Conservation (phyloP, 2,329 filamentous ascomycete species). For the Aspergillus tanneri region DNA sequence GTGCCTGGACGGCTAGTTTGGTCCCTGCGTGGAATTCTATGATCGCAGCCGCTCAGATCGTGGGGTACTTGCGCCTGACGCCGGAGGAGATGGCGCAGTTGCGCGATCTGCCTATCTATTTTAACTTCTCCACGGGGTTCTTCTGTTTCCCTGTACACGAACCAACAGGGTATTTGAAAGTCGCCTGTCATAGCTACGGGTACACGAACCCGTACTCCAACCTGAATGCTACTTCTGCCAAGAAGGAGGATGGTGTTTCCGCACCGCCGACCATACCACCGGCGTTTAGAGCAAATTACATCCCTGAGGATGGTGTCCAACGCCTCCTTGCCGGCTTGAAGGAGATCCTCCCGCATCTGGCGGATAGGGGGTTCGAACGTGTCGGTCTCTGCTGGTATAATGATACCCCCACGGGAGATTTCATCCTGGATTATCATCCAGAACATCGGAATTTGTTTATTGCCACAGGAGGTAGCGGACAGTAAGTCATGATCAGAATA, state of each 20-base stretch:
- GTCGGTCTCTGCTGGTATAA: constrained; percentile 70
- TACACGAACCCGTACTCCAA: constrained; percentile 47
- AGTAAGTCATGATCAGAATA: constrained; percentile 25
- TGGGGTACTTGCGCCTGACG: constrained; percentile 72
- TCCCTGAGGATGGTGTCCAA: constrained; percentile 53
- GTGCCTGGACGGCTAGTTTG: constrained; percentile 76
- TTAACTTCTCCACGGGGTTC: constrained; percentile 45
- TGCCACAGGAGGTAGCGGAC: constrained; percentile 31
- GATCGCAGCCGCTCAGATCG: constrained; percentile 72
- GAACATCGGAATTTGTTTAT: constrained; percentile 43
- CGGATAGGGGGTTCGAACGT: constrained; percentile 56
- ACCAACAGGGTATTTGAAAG: constrained; percentile 51
- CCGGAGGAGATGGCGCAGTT: constrained; percentile 64
- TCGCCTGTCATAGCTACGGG: constrained; percentile 66
- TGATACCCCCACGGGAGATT: constrained; percentile 67
- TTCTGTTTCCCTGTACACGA: constrained; percentile 50
- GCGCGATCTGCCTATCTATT: constrained; percentile 61
- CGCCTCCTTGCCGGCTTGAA: constrained; percentile 59
- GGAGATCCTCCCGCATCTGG: constrained; percentile 59
- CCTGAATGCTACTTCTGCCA: too few relatives aligned
- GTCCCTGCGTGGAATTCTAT: constrained; percentile 71
- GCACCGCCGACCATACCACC: constrained; percentile 21
- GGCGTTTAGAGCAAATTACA: constrained; percentile 29
- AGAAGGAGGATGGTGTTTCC: constrained; percentile 19
- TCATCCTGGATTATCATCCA: constrained; percentile 67